Base-by-base conservation (phyloP, 106 monocot genomes). In the Dioscorea alata region DNA sequence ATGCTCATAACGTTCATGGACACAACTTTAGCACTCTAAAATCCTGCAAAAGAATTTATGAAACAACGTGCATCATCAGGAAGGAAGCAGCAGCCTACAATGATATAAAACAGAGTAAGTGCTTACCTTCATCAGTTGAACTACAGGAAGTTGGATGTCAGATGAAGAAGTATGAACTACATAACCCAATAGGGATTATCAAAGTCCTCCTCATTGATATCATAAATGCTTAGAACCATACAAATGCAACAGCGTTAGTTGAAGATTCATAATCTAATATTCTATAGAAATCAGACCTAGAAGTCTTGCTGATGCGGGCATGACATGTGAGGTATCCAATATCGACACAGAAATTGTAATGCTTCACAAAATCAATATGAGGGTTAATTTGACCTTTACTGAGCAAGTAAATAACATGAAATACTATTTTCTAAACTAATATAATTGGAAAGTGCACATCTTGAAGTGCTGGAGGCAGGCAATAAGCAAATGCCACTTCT, bases 1-100 rank as follows among this genome's bases (percentile, higher is more conserved):
- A 97, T 92, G 64, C 86, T 78, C 92, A 97, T 92, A 21, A 97
- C 76, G 73, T 97, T 97, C n/a, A 89, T 83, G 60, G 84, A 97
- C 57, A 73, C 80, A 35, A 77, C 50, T 74, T 79, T 92, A 24
- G 89, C 92, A 77, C 96, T 83, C 96, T 92, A 74, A 97, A 89
- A 75, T 97, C 96, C 96, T 97, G 81, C 65, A 81, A 74, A 19
- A 54, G 54, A 8, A 54, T 54, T 14, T 15, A 19, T 54, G 54
- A 16, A 54, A 4, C 0, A 15, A 54, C 19, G 18, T 16, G 15
- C 54, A 54, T 5, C 13, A 13, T 54, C 15, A 54, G 19, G 3
- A 8, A 54, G 54, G 42, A 42, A 42, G 42, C 10, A 42, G 4
- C 10, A 10, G 42, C 42, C 9, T 18, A 54, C 19, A 19, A 16